phyloP scores from a whole-genome alignment of 129 eudicot genomes.

The Flaveria linearis region DNA sequence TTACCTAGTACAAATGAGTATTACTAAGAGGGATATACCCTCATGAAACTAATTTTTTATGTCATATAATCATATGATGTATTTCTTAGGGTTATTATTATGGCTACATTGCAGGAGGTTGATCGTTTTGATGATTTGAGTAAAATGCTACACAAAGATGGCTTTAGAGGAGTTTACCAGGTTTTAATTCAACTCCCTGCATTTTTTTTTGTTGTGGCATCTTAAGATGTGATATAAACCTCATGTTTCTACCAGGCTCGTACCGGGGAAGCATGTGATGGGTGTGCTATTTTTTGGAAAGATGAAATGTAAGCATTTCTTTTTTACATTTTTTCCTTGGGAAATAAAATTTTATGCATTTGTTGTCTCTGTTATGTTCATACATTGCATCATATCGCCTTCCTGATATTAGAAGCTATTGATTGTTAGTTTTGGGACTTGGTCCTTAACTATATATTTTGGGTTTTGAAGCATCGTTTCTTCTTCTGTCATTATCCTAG shows the following conservation, averaged over 20 bases:
- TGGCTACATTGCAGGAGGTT: conserved; percentile 62
- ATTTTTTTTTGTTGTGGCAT: conserved; percentile 4
- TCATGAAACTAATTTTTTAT: not conserved
- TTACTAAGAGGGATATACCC: not conserved
- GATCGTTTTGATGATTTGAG: conserved; percentile 71
- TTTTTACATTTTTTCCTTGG: conserved; percentile 2
- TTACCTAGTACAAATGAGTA: too few species aligned
- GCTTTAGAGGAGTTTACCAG: conserved; percentile 79
- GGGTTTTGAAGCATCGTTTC: not conserved
- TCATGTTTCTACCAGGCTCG: conserved; percentile 59
- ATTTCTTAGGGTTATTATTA: conserved; percentile 17
- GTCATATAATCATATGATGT: not conserved
- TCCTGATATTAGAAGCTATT: conserved; percentile 1
- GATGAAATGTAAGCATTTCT: conserved; percentile 50
- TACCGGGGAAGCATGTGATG: conserved; percentile 79
- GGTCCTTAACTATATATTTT: not conserved
- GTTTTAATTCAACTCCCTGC: conserved; percentile 33
- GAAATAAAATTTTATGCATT: not conserved
- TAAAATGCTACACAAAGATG: conserved; percentile 52
- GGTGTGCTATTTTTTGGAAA: conserved; percentile 90
- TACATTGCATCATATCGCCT: not conserved
- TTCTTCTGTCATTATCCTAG: conserved; percentile 16
- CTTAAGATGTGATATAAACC: not conserved
- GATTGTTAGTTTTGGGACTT: conserved; percentile 5
- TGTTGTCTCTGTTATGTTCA: not conserved